Evolutionary conservation across 2,329 filamentous ascomycete species (phyloP), one percentile per base, ranked within the genome.

Genomic region (Epichloe festucae): DNA sequence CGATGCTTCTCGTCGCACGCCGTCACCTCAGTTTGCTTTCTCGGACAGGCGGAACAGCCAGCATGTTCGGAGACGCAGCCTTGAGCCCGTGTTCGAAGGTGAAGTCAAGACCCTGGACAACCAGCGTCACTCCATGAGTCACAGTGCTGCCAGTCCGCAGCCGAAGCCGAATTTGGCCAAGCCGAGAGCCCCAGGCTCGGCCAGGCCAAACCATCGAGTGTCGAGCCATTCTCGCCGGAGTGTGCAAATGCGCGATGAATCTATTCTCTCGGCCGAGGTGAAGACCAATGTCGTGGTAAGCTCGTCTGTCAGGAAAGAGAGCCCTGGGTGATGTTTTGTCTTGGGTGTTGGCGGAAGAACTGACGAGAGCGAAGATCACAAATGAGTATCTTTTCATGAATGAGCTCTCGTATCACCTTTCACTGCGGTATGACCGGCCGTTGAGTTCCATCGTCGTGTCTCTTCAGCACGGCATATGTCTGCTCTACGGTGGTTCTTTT

Each of bases 311-410:
- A 27, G 12, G 21, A 8, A 12, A 27, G 27, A 27, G 27, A 11
- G 7, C 14, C 15, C 15, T 19, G 27, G 1, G 8, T 7, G 38
- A 23, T 2, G 5, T 4, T 23, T 31, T 3, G 23, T 5, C 10
- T 11, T 11, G 39, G 14, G 5, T 4, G 5, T 4, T 10, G 0
- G 15, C 31, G 19, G 19, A 23, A 17, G 36, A n/a, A 19, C 52
- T 54, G 15, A 51, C 34, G 2, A 39, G 6, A 8, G 19, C 14
- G 3, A 43, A 89, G 81, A 79, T 90, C 60, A 78, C 83, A 57
- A 85, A 91, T 62, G 84, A 90, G 59, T 84, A 82, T 61, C 81
- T 78, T 8, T 79, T 93, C 57, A 81, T 89, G 48, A 85, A 81
- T 11, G 81, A 86, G 60, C 73, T 95, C 17, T 84, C 85, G 3